Base-by-base conservation (phyloP, 2,329 filamentous ascomycete species). In the Stemphylium vesicarium region DNA sequence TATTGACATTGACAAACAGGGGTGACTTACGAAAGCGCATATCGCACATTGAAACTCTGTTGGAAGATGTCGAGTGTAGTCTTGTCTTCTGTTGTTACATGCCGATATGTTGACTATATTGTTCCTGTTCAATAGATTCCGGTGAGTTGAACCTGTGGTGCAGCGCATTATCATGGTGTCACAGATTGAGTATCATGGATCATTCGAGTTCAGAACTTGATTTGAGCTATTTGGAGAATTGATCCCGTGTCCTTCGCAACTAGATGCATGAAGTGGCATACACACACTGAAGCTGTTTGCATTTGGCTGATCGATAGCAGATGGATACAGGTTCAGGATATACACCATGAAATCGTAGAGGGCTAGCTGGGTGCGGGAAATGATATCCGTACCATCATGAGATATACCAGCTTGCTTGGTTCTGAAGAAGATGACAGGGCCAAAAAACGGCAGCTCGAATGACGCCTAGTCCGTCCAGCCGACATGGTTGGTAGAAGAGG, bases 401-500 rank as follows among this genome's bases (percentile, higher is more conserved):
- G 39, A 22, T 24, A 56, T 13, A 32, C 31, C 53, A 56, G 13
- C n/a, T 29, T 40, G 44, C 50, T 24, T 31, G 29, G 20, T 26
- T 9, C 36, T 29, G 22, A 49, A 10, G 13, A 35, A 37, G 49
- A 44, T 24, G 15, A 32, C 5, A 36, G 9, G 16, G 29, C 20
- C 38, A 46, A 52, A 47, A 47, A 31, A 15, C 10, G 35, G 26
- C 24, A 53, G 53, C 42, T 50, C 36, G 49, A 45, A 55, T 37
- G 47, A 53, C 33, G 22, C 48, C 56, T 74, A 74, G 47, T 73
- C 64, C 38, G 36, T 41, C 70, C 71, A 74, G 55, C 59, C 62
- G 36, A 63, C 64, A 24, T 70, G 46, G 24, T 61, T 54, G 44
- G 64, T 57, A 22, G 40, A 59, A 24, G 60, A 61, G 38, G 59